Evolutionary conservation across 139 green algal genomes (phyloP), one percentile per base, ranked within the genome.

Genomic region (Astrephomene gubernaculifera): DNA sequence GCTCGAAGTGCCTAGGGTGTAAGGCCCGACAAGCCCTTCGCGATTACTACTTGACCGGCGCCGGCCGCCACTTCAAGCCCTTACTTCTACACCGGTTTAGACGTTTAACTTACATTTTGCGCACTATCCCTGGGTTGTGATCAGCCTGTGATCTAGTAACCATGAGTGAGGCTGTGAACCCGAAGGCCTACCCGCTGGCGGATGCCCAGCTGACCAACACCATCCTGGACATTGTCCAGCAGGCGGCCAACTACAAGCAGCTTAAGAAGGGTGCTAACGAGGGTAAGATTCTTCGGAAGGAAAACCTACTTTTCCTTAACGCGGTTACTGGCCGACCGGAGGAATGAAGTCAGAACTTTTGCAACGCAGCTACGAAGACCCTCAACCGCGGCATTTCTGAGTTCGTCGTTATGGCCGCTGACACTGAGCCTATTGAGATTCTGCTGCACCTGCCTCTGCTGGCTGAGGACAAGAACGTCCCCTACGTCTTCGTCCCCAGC

Each of bases 261-360:
- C 94, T 99, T n/a, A 98, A 98, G 87, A 99, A 99, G 91, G 97
- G 97, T 17, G 97, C 97, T 43, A 99, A 99, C 90, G 97, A 99
- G 89, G 95, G 95, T 97, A 79, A 68, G 90, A 63, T 43, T n/a
- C n/a, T n/a, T n/a, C n/a, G n/a, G n/a, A n/a, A n/a, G n/a, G n/a
- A n/a, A n/a, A n/a, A n/a, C n/a, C n/a, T n/a, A n/a, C n/a, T n/a
- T n/a, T n/a, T n/a, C n/a, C 57, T n/a, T 6, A 65, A 65, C 31
- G 57, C 49, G 49, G 52, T 65, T 49, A 74, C 7, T 33, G 45
- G 36, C 63, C 65, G 45, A 70, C 33, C 57, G 9, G 39, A 57
- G 44, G n/a, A 57, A 65, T 44, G 19, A 60, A 65, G 19, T 70
- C 6, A 31, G 52, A 71, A 65, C 65, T 72, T 57, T 57, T 29